Evolutionary conservation across 768 basidiomycete genomes (phyloP), one percentile per base, ranked within the genome.

Genomic region (Boletus huronensis): DNA sequence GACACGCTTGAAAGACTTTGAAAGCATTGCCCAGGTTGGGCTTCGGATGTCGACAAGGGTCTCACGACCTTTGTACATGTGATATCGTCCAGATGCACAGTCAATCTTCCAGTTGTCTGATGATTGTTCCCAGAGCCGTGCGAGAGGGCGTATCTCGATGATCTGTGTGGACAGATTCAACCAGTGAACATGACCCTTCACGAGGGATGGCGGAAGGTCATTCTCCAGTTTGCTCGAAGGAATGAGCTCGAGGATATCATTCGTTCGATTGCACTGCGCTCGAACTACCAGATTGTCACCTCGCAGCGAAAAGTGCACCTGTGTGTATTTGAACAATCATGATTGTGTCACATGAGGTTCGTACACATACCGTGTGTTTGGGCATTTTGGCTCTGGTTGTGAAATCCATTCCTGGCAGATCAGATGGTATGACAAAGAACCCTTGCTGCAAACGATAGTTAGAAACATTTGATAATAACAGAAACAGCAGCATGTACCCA

Each of bases 41-140:
- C 63, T 67, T 36, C 40, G 50, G 14, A 62, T 51, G 43, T 68
- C 63, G 2, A 68, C 35, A 9, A 72, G 59, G 7, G 32, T 42
- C 14, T 52, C 31, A 11, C 5, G 0, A 6, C 40, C 54, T 29
- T 32, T 55, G 35, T 40, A 26, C 16, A 49, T 25, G 23, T 25
- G 23, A 4, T 25, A 25, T 25, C 4, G 23, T 25, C 2, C 23
- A 25, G 23, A 25, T 25, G 23, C 23, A 25, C 23, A 25, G 23
- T 25, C 23, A 25, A 25, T 25, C 23, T 4, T 25, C 23, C 23
- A 25, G 23, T 25, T 25, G 2, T 25, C 23, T 25, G 23, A 25
- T 4, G 23, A 25, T 25, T 25, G 23, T 25, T 25, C 23, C 23
- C 23, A 25, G 23, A 25, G 23, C 23, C 23, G 23, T 25, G 2